Percentiles rank a stretch among this genome's conserved stretches.
These are phyloP conservation scores for Papiliotrema terrestris DNA, from an alignment of 1,284 basidiomycete genomes.

Conservation along the genomic window DNA sequence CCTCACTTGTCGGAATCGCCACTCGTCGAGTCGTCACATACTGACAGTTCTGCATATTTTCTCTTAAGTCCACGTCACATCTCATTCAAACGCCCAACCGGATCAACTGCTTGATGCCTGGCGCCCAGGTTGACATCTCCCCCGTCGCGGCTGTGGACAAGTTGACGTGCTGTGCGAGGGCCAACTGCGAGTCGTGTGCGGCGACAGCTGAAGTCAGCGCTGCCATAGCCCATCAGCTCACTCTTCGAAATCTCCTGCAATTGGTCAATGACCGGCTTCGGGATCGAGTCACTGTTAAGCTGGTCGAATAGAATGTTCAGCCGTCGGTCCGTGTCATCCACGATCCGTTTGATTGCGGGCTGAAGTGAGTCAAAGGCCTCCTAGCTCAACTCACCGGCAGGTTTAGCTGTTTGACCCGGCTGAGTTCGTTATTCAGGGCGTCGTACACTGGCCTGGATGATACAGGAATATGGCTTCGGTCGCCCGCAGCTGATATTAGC, in stretches of 20 bases:
- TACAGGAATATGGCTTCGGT: slow-evolving; percentile 84
- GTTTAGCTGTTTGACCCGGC: slow-evolving; percentile 62
- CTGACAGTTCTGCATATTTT: too few species aligned
- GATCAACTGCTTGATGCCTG: slow-evolving; percentile 72
- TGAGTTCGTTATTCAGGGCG: slow-evolving; percentile 62
- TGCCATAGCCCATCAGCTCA: slow-evolving; percentile 40
- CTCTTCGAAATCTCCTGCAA: slow-evolving; percentile 65
- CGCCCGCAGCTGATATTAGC: slow-evolving; percentile 66
- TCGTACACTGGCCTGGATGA: slow-evolving; percentile 64
- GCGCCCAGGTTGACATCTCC: slow-evolving; percentile 81
- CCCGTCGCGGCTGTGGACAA: slow-evolving; percentile 71
- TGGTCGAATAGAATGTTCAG: slow-evolving; percentile 85
- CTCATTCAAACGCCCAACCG: slow-evolving; percentile 24
- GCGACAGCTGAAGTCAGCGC: slow-evolving; percentile 60
- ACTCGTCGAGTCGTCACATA: too few species aligned
- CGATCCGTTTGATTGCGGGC: slow-evolving; percentile 77
- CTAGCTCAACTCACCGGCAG: slow-evolving; percentile 57
- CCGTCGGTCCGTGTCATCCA: slow-evolving; percentile 83
- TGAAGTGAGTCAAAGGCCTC: slow-evolving; percentile 33
- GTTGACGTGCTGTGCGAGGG: slow-evolving; percentile 73
- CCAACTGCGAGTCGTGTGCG: slow-evolving; percentile 64
- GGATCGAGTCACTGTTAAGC: slow-evolving; percentile 84
- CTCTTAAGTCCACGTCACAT: too few species aligned
- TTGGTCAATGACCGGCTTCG: slow-evolving; percentile 65
- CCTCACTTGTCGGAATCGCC: too few species aligned